Evolutionary conservation across 768 basidiomycete genomes (phyloP).

Genomic region (Sarcodon sp.): DNA sequence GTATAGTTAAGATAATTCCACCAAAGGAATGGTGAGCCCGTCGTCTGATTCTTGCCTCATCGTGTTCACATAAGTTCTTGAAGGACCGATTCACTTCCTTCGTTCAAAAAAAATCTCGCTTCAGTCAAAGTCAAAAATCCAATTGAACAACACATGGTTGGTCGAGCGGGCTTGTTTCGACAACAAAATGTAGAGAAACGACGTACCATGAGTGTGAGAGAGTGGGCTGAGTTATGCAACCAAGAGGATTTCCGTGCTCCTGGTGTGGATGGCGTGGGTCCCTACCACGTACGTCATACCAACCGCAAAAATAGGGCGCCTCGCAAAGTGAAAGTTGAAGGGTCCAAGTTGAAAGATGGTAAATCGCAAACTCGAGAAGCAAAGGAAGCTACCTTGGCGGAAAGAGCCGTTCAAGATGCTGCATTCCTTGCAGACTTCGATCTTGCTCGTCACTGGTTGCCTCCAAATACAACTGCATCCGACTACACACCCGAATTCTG

Average conservation of each 20-base stretch:
- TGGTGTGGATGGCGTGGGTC: constrained; percentile 53
- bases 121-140: constrained; percentile 75
- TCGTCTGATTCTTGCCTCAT: constrained; percentile 6
- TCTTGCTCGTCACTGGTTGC: constrained; percentile 69
- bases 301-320: constrained; percentile 20
- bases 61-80: constrained; percentile 1
- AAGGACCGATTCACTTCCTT: constrained; percentile 65
- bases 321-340: constrained; percentile 18
- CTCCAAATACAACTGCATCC: constrained; percentile 48
- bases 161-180: constrained; percentile 75
- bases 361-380: constrained; percentile 26
- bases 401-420: constrained; percentile 27
- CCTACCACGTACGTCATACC: constrained; percentile 28
- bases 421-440: constrained; percentile 63
- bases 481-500: constrained; percentile 90
- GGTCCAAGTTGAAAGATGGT: constrained; percentile 25
- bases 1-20: constrained; percentile 94
- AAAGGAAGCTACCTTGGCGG: constrained; percentile 35
- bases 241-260: constrained; percentile 67
- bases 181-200: constrained; percentile 88
- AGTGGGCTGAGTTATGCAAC: constrained; percentile 72
- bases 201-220: constrained; percentile 69
- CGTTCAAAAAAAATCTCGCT: constrained; percentile 57
- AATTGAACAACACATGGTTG: constrained; percentile 90
- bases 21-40: constrained; percentile 78